Percentiles rank a stretch among this genome's conserved stretches.
Evolutionary conservation across 371 early-diverging fungal species (phyloP).

Genomic region (Catenaria anguillulae): DNA sequence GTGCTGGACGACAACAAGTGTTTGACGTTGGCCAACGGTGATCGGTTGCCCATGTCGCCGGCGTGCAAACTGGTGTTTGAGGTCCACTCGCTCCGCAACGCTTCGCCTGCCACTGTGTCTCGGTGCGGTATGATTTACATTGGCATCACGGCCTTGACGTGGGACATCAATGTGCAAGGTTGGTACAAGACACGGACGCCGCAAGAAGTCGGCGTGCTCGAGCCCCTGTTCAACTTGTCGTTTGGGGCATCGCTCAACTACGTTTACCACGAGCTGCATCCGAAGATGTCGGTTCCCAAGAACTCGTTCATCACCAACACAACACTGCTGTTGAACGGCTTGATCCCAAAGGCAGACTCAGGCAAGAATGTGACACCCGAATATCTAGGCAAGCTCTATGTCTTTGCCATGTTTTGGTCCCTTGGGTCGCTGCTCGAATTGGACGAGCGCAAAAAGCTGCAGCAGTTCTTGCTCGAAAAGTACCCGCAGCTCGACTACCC

Average conservation of each 20-base stretch:
- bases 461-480: constrained; percentile 30
- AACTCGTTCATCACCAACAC: constrained; percentile 30
- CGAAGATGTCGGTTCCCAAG: constrained; percentile 37
- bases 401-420: constrained; percentile 38
- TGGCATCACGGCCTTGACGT: constrained; percentile 37
- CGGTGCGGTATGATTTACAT: constrained; percentile 53
- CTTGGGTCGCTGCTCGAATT: constrained; percentile 39
- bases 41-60: constrained; percentile 45
- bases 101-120: constrained; percentile 42
- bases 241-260: constrained; percentile 26
- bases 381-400: constrained; percentile 31
- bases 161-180: constrained; percentile 40
- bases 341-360: constrained; percentile 26
- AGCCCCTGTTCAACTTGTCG: constrained; percentile 30
- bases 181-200: constrained; percentile 37
- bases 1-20: constrained; percentile 53
- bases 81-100: constrained; percentile 40
- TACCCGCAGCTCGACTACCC: constrained; percentile 34
- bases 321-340: constrained; percentile 30
- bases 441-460: constrained; percentile 41
- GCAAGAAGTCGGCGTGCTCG: constrained; percentile 29
- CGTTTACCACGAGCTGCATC: constrained; percentile 30
- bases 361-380: constrained; percentile 23
- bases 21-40: constrained; percentile 48
- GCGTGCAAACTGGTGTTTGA: constrained; percentile 43